Evolutionary conservation across 164 flowering plant species (phyloP), one percentile per base, ranked within the genome.

Genomic region (Nelumbo lutea): DNA sequence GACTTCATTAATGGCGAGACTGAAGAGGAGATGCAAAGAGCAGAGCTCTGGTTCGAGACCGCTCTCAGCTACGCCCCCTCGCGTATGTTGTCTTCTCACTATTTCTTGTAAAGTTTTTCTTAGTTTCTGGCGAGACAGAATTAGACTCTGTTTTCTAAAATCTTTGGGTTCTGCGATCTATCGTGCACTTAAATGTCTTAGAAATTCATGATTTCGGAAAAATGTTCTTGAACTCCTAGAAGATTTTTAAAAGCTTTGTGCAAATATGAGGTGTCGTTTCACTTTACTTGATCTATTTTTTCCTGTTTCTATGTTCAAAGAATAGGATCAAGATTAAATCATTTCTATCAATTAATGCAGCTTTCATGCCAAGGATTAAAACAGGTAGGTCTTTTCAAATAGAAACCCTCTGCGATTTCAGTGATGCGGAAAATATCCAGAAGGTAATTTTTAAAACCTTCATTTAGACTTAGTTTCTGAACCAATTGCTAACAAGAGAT

Each of bases 1-100:
- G 97, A 95, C 65, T 92, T 95, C 82, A 65, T 79, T 5, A 68
- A 67, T 0, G 96, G 81, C 1, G 98, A 95, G 58, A 61, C 89
- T 3, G 86, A 87, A 2, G 89, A 86, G 1, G 97, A 90, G 6
- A 59, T 64, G 51, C 77, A 76, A 8, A 64, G 14, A 51, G 96
- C 97, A 3, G 92, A 90, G 85, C 83, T 77, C 64, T 95, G 98
- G 98, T 95, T 95, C 74, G 87, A 85, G 2, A 66, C 73, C 40
- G 84, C 87, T 46, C 82, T 79, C 62, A 74, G 83, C 76, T 78
- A 90, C 66, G 96, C 92, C 42, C 97, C 98, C 42, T 95, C 97
- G 9, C 97, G 97, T 91, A 80, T 42, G 94, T 77, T 15, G 38
- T 42, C 10, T 48, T 48, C 56, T 58, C 39, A 55, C 65, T 10